These are phyloP conservation scores for Epichloe scottii DNA, from an alignment of 2,329 filamentous ascomycete genomes.

Conservation along the genomic window DNA sequence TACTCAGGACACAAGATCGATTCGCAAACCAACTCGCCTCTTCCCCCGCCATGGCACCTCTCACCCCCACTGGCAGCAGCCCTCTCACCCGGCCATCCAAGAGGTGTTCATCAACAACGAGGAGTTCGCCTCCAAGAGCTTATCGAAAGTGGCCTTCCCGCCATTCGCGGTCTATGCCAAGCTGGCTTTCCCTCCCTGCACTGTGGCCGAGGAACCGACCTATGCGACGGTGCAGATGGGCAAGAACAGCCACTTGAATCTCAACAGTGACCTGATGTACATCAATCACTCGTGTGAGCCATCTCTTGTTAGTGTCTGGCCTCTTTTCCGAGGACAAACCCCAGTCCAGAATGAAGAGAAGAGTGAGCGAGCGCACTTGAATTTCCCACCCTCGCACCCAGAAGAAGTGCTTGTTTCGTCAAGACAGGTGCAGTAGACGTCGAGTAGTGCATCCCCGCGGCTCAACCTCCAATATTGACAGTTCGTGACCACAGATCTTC, in stretches of 20 bases:
- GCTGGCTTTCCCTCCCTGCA: slow-evolving; percentile 51
- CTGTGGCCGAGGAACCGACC: slow-evolving; percentile 39
- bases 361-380: background rate
- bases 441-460: background rate
- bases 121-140: slow-evolving; percentile 47
- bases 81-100: slow-evolving; percentile 46
- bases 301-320: slow-evolving; percentile 38
- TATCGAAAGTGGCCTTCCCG: slow-evolving; percentile 41
- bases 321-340: background rate
- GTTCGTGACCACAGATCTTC: slow-evolving; percentile 35
- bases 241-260: slow-evolving; percentile 41
- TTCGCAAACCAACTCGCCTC: background rate
- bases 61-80: slow-evolving; percentile 46
- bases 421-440: background rate
- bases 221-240: slow-evolving; percentile 54
- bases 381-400: background rate
- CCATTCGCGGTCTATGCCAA: slow-evolving; percentile 56
- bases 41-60: slow-evolving; percentile 33
- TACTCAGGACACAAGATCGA: background rate
- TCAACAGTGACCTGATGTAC: slow-evolving; percentile 55
- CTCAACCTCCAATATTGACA: background rate
- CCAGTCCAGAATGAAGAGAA: background rate
- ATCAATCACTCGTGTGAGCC: slow-evolving; percentile 59
- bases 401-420: background rate
- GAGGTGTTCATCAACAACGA: slow-evolving; percentile 40